Base-by-base conservation (phyloP, 768 basidiomycete species). In the Gloeopeniophorella convolvens region DNA sequence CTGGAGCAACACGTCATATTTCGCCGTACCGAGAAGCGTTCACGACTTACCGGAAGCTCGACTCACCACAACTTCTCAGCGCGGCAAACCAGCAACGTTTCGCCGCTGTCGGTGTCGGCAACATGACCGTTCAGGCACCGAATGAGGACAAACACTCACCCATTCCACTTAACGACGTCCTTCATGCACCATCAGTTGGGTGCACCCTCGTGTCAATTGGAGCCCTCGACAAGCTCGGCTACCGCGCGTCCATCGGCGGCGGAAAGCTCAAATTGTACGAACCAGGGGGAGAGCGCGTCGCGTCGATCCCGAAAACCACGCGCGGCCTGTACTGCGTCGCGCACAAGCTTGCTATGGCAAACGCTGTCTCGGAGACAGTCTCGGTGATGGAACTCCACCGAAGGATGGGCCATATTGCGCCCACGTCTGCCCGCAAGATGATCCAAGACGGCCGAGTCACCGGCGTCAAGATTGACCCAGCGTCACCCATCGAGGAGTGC, bases 361-460 rank as follows among this genome's bases (percentile, higher is more conserved):
- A 40, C 4, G 26, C 40, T 0, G 32, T 24, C 0, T n/a, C n/a
- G n/a, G 45, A 52, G 8, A 2, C 5, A 69, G 9, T 48, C 12
- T 11, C 18, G 0, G 15, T 40, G 2, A 37, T 39, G 42, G 42
- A 36, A 37, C 46, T 70, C 4, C 72, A 75, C 39, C 54, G 59
- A 0, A 42, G 57, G 1, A 56, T 72, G 31, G 69, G 67, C 0
- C 72, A 74, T 42, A 64, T 73, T 11, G 58, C 66, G 1, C 62
- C 56, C 2, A 47, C 47, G 0, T 47, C 55, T 1, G 65, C 63
- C 1, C 45, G 51, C 0, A n/a, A 54, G 3, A 60, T 72, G 41
- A 53, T 54, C 2, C 7, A 39, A 15, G 21, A 32, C 0, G 35
- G 47, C 0, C 2, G 15, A 0, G 15, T 48, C 5, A 33, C 24